Evolutionary conservation across 2,329 filamentous ascomycete species (phyloP), one percentile per base, ranked within the genome.

Genomic region (Immersiporthe knoxdaviesiana): DNA sequence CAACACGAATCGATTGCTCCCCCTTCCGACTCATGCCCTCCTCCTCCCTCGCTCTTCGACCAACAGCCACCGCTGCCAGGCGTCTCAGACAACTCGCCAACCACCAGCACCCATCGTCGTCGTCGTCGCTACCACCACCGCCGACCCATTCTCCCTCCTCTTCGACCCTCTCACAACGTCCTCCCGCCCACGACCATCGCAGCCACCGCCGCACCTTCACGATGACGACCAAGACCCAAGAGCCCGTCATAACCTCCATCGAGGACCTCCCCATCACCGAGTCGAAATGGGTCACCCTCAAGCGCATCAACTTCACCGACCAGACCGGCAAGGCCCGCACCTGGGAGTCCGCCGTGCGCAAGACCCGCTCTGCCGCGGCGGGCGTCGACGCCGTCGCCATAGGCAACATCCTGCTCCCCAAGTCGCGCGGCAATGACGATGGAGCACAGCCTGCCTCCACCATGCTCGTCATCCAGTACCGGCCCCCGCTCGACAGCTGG

Each of bases 381-480:
- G 84, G 83, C 70, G 85, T 90, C 68, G 88, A 90, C 72, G 87
- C 86, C 59, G 87, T 90, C 6, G 87, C 87, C 63, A 88, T 90
- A 71, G 84, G 88, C 66, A 88, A 88, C 65, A 83, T 90, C 71
- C 80, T 90, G 2, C 77, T 84, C 59, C 82, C 83, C 44, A 10
- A 21, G 67, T 78, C 82, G 3, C 75, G 80, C 82, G 0, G 50
- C 24, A 1, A 41, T 2, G n/a, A n/a, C n/a, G n/a, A n/a, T 8
- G 8, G 35, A 35, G 1, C 5, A 6, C 47, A 65, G 5, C 10
- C 69, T 16, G 64, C 65, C 24, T 79, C 84, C n/a, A 82, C 84
- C 6, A 71, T 87, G 27, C 74, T 86, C 10, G 84, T 86, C 52
- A 84, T 85, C 72, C 84, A 86, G 75, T 87, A 82, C 74, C 80